These are phyloP conservation scores for Microbotryomycetes sp. DNA, from an alignment of 1,284 basidiomycete species.

Conservation along the genomic window DNA sequence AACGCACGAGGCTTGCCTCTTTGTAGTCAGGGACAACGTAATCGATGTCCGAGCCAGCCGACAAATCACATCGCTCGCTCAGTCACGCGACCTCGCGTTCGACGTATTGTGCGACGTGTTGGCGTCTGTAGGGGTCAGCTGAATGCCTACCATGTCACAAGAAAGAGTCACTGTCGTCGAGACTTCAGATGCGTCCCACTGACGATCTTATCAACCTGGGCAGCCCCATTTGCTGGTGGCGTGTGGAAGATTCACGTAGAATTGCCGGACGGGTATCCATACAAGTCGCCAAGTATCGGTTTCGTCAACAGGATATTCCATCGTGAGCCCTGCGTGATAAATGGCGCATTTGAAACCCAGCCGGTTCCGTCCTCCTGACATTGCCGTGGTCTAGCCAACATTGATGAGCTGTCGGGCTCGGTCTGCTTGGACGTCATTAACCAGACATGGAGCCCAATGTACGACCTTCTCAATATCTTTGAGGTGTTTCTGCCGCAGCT, in stretches of 20 bases:
- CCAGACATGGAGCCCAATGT: slow-evolving; percentile 99
- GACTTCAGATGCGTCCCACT: background rate
- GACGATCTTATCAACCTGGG: background rate
- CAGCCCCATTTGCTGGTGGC: slow-evolving; percentile 90
- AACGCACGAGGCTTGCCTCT: too few species aligned
- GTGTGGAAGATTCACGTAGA: slow-evolving; percentile 99
- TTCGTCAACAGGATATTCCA: slow-evolving; percentile 99
- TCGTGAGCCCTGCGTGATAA: slow-evolving; percentile 47
- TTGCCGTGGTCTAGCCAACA: too few species aligned
- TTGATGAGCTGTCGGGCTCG: slow-evolving; percentile 46
- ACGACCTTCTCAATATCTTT: slow-evolving; percentile 99
- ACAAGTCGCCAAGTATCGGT: slow-evolving; percentile 96
- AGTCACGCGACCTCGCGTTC: too few species aligned
- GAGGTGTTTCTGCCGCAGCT: slow-evolving; percentile 97
- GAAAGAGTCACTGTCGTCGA: background rate
- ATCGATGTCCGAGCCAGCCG: too few species aligned
- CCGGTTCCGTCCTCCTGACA: too few species aligned
- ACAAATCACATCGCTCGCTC: too few species aligned
- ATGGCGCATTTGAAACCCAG: too few species aligned
- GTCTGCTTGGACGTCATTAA: slow-evolving; percentile 96
- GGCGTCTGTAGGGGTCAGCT: too few species aligned
- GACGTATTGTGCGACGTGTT: too few species aligned
- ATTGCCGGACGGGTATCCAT: slow-evolving; percentile 97
- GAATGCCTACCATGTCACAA: too few species aligned
- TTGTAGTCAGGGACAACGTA: background rate